phyloP scores from a whole-genome alignment of 2,329 filamentous ascomycete species.

The Curvularia spicifera region DNA sequence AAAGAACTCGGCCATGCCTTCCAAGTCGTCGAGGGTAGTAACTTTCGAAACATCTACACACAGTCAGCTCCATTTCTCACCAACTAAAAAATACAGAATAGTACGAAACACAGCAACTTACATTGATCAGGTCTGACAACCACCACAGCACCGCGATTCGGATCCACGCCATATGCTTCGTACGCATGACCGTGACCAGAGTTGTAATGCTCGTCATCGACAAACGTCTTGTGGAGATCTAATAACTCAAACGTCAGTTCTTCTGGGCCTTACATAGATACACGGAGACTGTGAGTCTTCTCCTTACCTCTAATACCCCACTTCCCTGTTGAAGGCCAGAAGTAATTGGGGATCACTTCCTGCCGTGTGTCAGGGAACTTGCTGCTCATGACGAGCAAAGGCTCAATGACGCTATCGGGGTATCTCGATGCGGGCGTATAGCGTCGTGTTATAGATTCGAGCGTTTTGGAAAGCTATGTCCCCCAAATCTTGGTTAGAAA shows the following conservation, averaged over 20 bases:
- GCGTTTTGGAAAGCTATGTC: slow-evolving; percentile 26
- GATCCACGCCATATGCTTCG: slow-evolving; percentile 60
- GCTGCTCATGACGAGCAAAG: slow-evolving; percentile 61
- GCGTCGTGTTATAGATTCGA: slow-evolving; percentile 42
- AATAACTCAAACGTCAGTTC: background rate
- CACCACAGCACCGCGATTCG: slow-evolving; percentile 48
- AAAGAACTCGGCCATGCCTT: slow-evolving; percentile 34
- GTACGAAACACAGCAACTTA: background rate
- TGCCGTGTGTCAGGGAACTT: slow-evolving; percentile 58
- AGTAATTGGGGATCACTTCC: slow-evolving; percentile 61
- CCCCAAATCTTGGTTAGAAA: background rate
- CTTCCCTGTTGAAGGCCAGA: slow-evolving; percentile 63
- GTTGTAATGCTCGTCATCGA: slow-evolving; percentile 65
- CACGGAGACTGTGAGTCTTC: no score
- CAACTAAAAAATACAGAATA: background rate
- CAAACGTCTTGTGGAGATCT: slow-evolving; percentile 66
- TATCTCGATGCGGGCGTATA: slow-evolving; percentile 55
- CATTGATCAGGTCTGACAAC: slow-evolving; percentile 66
- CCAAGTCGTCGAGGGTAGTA: slow-evolving; percentile 29
- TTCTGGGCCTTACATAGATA: no score
- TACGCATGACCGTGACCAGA: slow-evolving; percentile 65
- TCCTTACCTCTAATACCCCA: slow-evolving; percentile 60
- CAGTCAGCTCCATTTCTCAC: slow-evolving; percentile 12
- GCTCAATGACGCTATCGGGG: slow-evolving; percentile 64
- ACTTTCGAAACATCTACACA: slow-evolving; percentile 39